Evolutionary conservation across 805 yeast genomes (phyloP), one percentile per base, ranked within the genome.

Genomic region (Isabelozyma heimii): DNA sequence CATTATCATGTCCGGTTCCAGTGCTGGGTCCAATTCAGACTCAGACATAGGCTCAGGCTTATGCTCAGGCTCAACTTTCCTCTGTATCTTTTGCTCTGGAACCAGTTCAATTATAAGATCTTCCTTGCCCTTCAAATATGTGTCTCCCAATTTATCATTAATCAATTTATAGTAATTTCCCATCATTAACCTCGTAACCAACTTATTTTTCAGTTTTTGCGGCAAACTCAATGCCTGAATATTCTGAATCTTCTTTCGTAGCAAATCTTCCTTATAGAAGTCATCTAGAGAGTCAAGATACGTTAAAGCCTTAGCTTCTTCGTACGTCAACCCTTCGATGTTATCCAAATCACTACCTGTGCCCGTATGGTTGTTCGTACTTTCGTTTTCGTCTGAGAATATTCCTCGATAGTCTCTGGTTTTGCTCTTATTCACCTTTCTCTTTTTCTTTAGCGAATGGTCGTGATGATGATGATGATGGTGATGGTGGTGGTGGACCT

Each of bases 181-280:
- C 80, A 85, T 83, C 90, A 85, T 85, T 46, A 85, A 66, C 51
- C 78, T 73, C 41, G 87, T 87, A 14, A 84, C 81, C 49, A 85
- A 58, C 56, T 69, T 71, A 49, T 80, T 72, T 53, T 80, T 75
- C 64, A 73, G 71, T 35, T 61, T 50, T 46, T 81, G 79, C 27
- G 65, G 58, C 37, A 81, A 53, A 38, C 54, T 56, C 46, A 75
- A 60, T 3, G 61, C 58, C 44, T 80, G 72, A 47, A 81, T 80
- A 45, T 63, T 63, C 55, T 75, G 81, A 41, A 83, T 82, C 58
- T 79, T 70, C 27, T 60, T 58, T 55, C 87, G 69, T 49, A 83
- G 62, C 16, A 70, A 48, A 43, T 65, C 70, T 50, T 74, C 70
- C 42, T 69, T 65, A 37, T 60, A 60, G 47, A 72, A 72, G 48